A percentile compares a stretch with the other conserved stretches of the same genome.
Evolutionary conservation across 257 asterid species (phyloP).

Genomic region (Osmanthus fragrans): DNA sequence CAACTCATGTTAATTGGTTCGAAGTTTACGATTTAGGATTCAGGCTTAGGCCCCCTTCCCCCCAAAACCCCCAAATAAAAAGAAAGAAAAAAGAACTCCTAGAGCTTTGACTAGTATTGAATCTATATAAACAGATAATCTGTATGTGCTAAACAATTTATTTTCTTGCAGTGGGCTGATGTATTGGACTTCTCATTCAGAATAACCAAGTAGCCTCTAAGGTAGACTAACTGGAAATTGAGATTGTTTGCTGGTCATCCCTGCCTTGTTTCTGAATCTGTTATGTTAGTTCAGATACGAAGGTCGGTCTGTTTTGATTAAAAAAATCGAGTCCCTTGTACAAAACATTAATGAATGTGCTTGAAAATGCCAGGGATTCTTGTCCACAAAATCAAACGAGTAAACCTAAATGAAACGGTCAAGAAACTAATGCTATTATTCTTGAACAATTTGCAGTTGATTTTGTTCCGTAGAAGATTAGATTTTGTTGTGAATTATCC

Average conservation of each 20-base stretch:
- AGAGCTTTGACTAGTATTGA: too few species aligned
- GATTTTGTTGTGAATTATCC: neutral
- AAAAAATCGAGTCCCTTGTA: neutral
- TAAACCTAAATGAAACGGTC: neutral
- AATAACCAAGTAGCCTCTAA: conserved; percentile 17
- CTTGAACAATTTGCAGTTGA: neutral
- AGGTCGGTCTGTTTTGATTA: neutral
- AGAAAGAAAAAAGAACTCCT: too few species aligned
- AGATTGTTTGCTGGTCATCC: neutral
- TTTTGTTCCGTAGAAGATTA: too few species aligned
- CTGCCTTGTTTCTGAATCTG: neutral
- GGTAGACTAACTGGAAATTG: neutral
- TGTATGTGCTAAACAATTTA: neutral
- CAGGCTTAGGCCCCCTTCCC: neutral
- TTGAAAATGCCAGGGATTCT: neutral
- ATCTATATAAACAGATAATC: too few species aligned
- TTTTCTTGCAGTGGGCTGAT: conserved; percentile 55
- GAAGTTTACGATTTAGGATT: neutral
- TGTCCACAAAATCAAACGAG: neutral
- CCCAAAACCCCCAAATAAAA: neutral
- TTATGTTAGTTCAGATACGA: neutral
- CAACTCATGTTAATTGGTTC: neutral
- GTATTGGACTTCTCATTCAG: conserved; percentile 59
- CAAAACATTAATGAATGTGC: neutral
- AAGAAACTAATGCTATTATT: neutral